Evolutionary conservation across 2,329 filamentous ascomycete species (phyloP), one percentile per base, ranked within the genome.

Genomic region (Colletotrichum eleusines): DNA sequence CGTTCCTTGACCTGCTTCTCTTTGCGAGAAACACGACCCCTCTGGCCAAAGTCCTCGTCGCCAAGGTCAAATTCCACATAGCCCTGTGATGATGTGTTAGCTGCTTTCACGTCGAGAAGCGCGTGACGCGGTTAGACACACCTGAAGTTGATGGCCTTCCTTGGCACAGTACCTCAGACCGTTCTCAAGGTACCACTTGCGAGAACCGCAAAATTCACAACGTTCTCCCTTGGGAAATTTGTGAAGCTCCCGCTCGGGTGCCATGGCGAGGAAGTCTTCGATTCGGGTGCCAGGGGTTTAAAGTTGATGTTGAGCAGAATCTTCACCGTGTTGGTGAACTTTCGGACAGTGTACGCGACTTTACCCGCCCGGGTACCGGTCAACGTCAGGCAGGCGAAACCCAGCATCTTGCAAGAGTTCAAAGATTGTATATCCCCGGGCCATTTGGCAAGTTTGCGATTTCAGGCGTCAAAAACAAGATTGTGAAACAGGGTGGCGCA

Each of bases 141-240:
- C 92, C 81, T 94, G 90, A 75, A 95, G 90, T 74, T 91, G 89
- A 83, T 97, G 94, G 40, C 94, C 94, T 74, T 93, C 91, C 73
- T 91, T 86, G 16, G 69, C 69, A 80, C 94, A 97, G 79, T 93
- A 97, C 73, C 91, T 89, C 69, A 91, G 87, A 4, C 94, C 93
- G 80, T 92, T 92, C 74, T 94, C 90, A 40, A 91, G 84, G 77
- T 93, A 92, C 82, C 92, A 94, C 73, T 88, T 87, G 51, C 86
- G 87, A 62, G 92, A 91, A 71, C 92, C 91, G 78, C 94, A 97
- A 76, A 88, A 86, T 44, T 88, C 84, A 74, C 88, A 89, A 55
- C 84, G 81, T 75, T 90, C 85, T 40, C 85, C 86, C 28, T 77
- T 78, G n/a, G 84, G 84, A 74, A 90, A 87, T 57, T 82, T 84